Percentiles rank a stretch among this genome's conserved stretches.
Evolutionary conservation across 164 flowering plant genomes (phyloP).

Genomic region (Liquidambar formosana): DNA sequence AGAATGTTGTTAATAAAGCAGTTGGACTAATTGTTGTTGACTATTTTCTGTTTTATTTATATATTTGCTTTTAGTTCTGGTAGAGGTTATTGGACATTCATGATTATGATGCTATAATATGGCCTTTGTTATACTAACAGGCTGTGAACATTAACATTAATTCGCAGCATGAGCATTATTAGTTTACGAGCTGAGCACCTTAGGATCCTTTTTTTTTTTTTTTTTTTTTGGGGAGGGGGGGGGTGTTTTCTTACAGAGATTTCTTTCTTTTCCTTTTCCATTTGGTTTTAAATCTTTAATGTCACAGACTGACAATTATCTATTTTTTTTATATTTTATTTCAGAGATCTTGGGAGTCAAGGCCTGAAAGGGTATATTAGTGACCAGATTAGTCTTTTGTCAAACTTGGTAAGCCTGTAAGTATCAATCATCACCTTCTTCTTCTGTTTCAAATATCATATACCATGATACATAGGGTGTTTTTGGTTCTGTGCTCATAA

Average conservation of each 20-base stretch:
- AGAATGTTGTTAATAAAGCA: neutral
- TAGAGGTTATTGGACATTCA: too few species aligned
- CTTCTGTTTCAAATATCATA: neutral
- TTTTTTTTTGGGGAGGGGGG: neutral
- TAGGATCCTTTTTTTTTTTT: too few species aligned
- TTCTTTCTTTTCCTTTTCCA: neutral
- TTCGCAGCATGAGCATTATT: neutral
- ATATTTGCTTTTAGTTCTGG: neutral
- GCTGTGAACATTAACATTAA: too few species aligned
- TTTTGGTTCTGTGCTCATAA: neutral
- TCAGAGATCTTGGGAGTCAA: slow-evolving; percentile 90
- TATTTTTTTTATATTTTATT: slow-evolving; percentile 7
- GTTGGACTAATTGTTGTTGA: neutral
- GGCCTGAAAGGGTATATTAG: slow-evolving; percentile 90
- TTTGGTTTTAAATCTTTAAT: neutral
- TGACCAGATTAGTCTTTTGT: slow-evolving; percentile 75
- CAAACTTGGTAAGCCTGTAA: slow-evolving; percentile 94
- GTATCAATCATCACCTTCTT: slow-evolving; percentile 41
- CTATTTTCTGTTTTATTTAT: neutral
- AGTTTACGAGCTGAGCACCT: neutral
- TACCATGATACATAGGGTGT: neutral
- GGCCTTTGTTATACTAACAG: too few species aligned
- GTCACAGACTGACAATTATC: neutral
- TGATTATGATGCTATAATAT: too few species aligned
- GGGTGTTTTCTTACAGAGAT: neutral